Evolutionary conservation across 768 basidiomycete genomes (phyloP).

Genomic region (Rhodocollybia butyracea): DNA sequence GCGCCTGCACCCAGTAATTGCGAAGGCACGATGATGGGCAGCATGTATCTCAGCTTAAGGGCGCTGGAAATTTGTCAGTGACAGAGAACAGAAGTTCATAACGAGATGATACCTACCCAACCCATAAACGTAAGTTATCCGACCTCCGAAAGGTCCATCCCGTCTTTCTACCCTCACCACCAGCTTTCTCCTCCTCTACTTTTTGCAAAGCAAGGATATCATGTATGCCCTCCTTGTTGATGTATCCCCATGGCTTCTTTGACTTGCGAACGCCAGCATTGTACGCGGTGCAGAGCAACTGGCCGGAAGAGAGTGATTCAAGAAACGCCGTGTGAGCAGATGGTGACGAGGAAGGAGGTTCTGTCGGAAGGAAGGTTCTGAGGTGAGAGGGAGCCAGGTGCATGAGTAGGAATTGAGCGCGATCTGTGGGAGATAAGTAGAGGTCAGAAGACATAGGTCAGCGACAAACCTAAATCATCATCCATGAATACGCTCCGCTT

Average conservation of each 20-base stretch:
- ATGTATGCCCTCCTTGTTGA: conserved; percentile 73
- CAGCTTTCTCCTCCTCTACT: conserved; percentile 31
- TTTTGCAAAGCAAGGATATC: conserved; percentile 70
- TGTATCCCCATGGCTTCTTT: conserved; percentile 85
- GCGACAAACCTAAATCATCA: conserved; percentile 52
- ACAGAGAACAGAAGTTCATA: background rate
- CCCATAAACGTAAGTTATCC: conserved; percentile 84
- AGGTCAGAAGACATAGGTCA: background rate
- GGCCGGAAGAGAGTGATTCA: conserved; percentile 64
- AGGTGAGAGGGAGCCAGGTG: conserved; percentile 59
- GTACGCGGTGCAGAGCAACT: conserved; percentile 77
- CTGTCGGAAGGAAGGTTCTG: conserved; percentile 29
- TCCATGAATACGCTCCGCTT: conserved; percentile 50
- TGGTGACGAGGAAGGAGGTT: conserved; percentile 17
- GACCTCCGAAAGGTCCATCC: conserved; percentile 85
- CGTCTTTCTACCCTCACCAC: conserved; percentile 39
- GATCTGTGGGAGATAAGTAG: conserved; percentile 40
- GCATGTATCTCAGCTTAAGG: conserved; percentile 75
- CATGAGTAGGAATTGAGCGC: conserved; percentile 58
- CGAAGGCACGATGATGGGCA: conserved; percentile 61
- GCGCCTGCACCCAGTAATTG: conserved; percentile 23
- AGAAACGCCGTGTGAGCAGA: conserved; percentile 43
- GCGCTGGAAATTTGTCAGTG: conserved; percentile 43
- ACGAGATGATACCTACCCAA: conserved; percentile 54
- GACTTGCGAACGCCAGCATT: conserved; percentile 80